These are phyloP conservation scores for Echites panduratus DNA, from an alignment of 257 asterid species.

Conservation along the genomic window DNA sequence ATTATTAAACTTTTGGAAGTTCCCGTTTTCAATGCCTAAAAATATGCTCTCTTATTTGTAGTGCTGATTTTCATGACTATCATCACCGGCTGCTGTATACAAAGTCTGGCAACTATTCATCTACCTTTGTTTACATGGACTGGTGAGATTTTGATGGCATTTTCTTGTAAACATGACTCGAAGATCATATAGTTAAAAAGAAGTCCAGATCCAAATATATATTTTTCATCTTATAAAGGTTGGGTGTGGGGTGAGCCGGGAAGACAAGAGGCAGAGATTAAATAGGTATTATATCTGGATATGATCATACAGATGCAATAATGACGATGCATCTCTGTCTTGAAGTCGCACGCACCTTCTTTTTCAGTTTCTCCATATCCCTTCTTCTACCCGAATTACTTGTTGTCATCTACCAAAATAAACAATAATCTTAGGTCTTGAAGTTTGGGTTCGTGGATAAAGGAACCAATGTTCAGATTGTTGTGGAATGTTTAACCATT, in stretches of 20 bases:
- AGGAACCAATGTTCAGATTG: background rate
- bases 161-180: background rate
- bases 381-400: background rate
- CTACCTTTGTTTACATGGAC: constrained; percentile 97
- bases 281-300: no score
- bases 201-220: background rate
- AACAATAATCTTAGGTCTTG: background rate
- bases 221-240: no score
- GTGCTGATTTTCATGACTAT: constrained; percentile 98
- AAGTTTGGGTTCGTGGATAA: background rate
- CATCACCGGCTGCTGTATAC: constrained; percentile 96
- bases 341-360: no score
- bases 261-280: no score
- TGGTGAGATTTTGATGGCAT: constrained; percentile 43
- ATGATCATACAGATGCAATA: background rate
- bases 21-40: constrained; percentile 13
- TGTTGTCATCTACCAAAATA: background rate
- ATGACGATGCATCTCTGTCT: background rate
- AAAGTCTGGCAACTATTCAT: constrained; percentile 93
- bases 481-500: background rate
- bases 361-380: no score
- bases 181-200: background rate
- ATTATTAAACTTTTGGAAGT: background rate
- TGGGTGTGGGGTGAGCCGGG: no score
- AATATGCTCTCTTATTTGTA: constrained; percentile 29